These are phyloP conservation scores for Dysphania ambrosioides DNA, from an alignment of 148 eudicot species.

Conservation along the genomic window DNA sequence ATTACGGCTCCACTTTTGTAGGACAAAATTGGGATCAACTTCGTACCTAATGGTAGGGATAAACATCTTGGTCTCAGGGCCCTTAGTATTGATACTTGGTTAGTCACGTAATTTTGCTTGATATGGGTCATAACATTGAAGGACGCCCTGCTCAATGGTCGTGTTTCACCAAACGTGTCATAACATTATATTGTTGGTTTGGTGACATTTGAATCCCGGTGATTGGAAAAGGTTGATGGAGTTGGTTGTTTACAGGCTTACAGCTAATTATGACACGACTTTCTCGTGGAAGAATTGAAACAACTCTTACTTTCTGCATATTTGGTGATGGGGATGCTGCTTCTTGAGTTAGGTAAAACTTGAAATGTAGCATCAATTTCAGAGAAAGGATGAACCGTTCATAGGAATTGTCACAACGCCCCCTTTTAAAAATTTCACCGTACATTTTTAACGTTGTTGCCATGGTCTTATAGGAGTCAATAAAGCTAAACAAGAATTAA, in stretches of 20 bases:
- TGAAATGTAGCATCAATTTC: neutral
- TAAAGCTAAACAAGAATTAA: no score
- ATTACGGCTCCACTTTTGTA: neutral
- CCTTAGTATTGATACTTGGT: no score
- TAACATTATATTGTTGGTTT: neutral
- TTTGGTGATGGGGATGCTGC: neutral
- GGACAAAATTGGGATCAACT: neutral
- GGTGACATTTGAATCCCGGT: neutral
- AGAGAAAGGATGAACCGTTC: neutral
- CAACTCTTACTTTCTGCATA: neutral
- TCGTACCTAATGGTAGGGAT: neutral
- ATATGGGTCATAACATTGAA: neutral
- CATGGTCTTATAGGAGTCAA: no score
- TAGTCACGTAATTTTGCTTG: neutral
- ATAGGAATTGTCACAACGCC: neutral
- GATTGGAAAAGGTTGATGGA: neutral
- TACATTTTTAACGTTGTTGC: no score
- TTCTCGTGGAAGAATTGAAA: constrained; percentile 2
- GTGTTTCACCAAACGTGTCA: constrained; percentile 1
- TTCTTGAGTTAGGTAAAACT: neutral
- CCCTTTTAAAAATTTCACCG: no score
- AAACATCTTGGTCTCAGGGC: neutral
- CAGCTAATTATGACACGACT: constrained; percentile 13
- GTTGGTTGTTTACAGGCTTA: neutral
- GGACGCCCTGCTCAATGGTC: no score